Conservation (phyloP, 129 eudicot species). For the Pseudognaphalium luteoalbum region DNA sequence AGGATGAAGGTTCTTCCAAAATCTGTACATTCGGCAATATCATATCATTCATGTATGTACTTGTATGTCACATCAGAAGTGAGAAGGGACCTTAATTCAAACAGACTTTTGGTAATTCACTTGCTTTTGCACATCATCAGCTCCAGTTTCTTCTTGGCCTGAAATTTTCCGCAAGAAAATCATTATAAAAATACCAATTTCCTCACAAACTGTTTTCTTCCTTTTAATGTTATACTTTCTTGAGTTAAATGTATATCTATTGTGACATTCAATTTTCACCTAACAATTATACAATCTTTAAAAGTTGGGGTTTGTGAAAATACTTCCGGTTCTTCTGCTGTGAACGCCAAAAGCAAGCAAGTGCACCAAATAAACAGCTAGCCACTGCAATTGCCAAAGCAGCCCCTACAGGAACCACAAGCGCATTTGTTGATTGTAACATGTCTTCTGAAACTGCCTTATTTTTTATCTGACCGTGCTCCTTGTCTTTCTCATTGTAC, state of each 20-base stretch:
- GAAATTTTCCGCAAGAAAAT: conserved; percentile 47
- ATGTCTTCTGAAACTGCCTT: conserved; percentile 41
- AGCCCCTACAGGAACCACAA: conserved; percentile 80
- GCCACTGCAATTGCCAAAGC: conserved; percentile 83
- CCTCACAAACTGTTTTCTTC: conserved; percentile 28
- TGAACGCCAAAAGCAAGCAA: conserved; percentile 86
- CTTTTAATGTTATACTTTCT: conserved; percentile 22
- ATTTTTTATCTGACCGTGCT: conserved; percentile 23
- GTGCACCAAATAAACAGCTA: conserved; percentile 92
- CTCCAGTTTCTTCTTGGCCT: conserved; percentile 93
- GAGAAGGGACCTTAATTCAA: conserved; percentile 34
- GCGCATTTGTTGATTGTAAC: conserved; percentile 52
- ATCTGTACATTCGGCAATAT: conserved; percentile 40
- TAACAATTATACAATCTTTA: conserved; percentile 55
- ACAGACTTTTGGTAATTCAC: conserved; percentile 25
- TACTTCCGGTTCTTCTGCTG: conserved; percentile 92
- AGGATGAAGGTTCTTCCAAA: neutral
- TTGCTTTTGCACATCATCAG: conserved; percentile 41
- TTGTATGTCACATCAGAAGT: conserved; percentile 21
- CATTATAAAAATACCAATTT: conserved; percentile 34
- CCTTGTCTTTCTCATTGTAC: conserved; percentile 52
- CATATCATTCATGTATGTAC: conserved; percentile 9
- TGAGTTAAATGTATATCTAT: conserved; percentile 5
- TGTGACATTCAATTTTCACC: conserved; percentile 17
- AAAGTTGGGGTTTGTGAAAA: conserved; percentile 64